Evolutionary conservation across 306 rosid genomes (phyloP).

Genomic region (Cercis canadensis): DNA sequence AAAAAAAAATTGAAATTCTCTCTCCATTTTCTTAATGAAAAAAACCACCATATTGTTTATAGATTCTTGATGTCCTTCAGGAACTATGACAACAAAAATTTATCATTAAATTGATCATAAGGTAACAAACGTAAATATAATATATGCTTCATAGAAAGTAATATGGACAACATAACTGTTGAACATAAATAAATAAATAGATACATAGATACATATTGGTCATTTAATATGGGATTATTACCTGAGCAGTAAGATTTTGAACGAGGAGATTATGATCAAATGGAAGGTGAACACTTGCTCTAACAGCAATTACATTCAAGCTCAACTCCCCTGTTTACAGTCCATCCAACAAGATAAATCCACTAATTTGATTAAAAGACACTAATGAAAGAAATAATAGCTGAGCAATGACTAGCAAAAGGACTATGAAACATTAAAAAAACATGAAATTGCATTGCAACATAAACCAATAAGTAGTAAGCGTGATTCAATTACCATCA

Average conservation of each 20-base stretch:
- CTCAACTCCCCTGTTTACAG: conserved; percentile 74
- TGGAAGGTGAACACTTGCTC: conserved; percentile 88
- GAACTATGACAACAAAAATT: neutral
- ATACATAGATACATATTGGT: neutral
- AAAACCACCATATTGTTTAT: neutral
- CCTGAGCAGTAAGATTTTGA: conserved; percentile 92
- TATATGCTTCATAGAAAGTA: neutral
- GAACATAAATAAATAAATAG: neutral
- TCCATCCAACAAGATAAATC: conserved; percentile 42
- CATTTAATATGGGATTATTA: conserved; percentile 37
- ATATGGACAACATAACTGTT: conserved; percentile 14
- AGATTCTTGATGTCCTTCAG: conserved; percentile 10
- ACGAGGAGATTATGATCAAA: conserved; percentile 74
- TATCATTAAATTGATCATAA: conserved; percentile 8
- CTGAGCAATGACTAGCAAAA: conserved; percentile 5
- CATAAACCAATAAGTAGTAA: neutral
- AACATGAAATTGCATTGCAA: conserved; percentile 15
- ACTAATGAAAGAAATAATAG: conserved; percentile 19
- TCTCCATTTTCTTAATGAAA: neutral
- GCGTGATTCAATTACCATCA: conserved; percentile 63
- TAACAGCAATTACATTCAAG: conserved; percentile 78
- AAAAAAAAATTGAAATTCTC: conserved; percentile 1
- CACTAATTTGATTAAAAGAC: conserved; percentile 1
- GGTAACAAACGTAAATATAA: conserved; percentile 23
- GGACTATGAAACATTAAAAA: neutral